These are phyloP conservation scores for Daedalea quercina DNA, from an alignment of 768 basidiomycete species.

Conservation along the genomic window DNA sequence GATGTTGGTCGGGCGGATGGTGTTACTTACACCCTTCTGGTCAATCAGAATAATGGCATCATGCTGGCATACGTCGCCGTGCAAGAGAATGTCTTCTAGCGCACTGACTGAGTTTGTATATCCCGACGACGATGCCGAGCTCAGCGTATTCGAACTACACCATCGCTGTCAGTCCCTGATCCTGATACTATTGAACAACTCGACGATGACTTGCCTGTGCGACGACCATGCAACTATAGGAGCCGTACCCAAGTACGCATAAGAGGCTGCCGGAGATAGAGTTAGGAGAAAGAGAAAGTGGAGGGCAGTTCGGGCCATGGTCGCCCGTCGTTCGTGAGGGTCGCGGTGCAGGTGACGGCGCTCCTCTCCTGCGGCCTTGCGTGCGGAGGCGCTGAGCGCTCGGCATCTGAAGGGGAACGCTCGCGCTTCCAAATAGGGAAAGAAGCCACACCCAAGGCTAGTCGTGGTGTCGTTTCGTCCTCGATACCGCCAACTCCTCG, in stretches of 20 bases:
- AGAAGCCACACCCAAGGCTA: neutral
- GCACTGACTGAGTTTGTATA: conserved; percentile 20
- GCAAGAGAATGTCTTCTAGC: conserved; percentile 37
- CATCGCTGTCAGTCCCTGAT: neutral
- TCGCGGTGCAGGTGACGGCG: neutral
- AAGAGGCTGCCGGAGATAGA: conserved; percentile 35
- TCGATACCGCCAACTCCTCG: too few species aligned
- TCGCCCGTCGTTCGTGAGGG: neutral
- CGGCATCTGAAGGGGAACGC: neutral
- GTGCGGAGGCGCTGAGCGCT: neutral
- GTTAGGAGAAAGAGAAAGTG: conserved; percentile 38
- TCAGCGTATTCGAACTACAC: conserved; percentile 42
- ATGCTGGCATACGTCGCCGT: conserved; percentile 48
- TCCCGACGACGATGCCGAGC: conserved; percentile 9
- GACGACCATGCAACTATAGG: conserved; percentile 74
- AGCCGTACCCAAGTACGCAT: conserved; percentile 55
- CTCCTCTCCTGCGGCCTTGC: neutral
- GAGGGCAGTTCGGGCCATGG: conserved; percentile 13
- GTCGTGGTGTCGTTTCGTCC: too few species aligned
- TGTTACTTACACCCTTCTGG: conserved; percentile 59
- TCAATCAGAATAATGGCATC: conserved; percentile 64
- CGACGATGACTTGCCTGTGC: conserved; percentile 34
- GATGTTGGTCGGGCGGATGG: neutral
- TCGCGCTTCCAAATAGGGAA: neutral
- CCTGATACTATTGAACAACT: neutral